Percentiles rank a stretch among this genome's conserved stretches.
These are phyloP conservation scores for Solanum sejunctum DNA, from an alignment of 257 asterid species.

Conservation along the genomic window DNA sequence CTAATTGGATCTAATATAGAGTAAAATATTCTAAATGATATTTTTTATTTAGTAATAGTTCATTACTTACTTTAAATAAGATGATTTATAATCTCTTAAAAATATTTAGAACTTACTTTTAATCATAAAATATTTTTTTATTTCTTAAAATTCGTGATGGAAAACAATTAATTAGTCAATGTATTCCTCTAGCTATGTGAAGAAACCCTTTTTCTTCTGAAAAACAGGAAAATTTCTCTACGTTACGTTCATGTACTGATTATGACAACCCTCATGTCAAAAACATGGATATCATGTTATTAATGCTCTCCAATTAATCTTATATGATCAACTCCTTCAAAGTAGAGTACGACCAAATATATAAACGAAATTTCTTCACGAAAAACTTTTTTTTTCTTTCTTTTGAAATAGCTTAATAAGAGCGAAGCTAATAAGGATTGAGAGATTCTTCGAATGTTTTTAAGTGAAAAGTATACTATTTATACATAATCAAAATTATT, in stretches of 20 bases:
- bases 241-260: neutral
- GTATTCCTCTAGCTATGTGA: neutral
- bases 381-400: neutral
- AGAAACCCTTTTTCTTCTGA: neutral
- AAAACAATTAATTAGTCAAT: neutral
- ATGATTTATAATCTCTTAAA: neutral
- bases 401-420: neutral
- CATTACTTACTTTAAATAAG: neutral
- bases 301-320: neutral
- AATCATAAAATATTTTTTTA: neutral
- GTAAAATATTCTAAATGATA: neutral
- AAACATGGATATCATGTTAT: neutral
- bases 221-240: neutral
- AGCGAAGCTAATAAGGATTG: too few species aligned
- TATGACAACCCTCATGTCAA: neutral
- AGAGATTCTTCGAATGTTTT: too few species aligned
- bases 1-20: neutral
- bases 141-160: neutral
- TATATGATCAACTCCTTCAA: neutral
- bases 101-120: neutral
- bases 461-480: too few species aligned
- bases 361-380: neutral
- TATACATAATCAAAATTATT: too few species aligned
- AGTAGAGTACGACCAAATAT: neutral
- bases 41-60: too few species aligned